phyloP scores from a whole-genome alignment of 2,329 filamentous ascomycete species.

The Neofusicoccum laricinum region DNA sequence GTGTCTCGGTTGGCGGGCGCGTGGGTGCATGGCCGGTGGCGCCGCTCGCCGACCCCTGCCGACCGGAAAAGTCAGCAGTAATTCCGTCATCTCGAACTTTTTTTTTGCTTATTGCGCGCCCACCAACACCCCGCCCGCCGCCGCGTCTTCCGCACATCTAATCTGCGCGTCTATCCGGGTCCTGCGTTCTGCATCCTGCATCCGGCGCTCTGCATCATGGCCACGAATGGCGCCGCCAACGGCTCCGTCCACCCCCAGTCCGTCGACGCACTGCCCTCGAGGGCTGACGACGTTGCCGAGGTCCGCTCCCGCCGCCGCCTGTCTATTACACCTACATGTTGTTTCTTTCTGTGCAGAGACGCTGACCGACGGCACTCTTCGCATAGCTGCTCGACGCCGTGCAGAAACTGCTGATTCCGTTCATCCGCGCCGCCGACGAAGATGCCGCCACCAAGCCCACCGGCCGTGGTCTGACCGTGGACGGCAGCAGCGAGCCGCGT shows the following conservation, averaged over 20 bases:
- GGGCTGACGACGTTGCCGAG: constrained; percentile 38
- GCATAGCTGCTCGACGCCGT: constrained; percentile 65
- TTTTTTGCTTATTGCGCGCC: constrained; percentile 9
- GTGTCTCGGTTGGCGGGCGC: not conserved
- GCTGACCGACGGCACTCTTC: not conserved
- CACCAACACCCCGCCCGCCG: not conserved
- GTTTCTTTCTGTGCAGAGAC: not conserved
- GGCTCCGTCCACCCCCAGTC: constrained; percentile 23
- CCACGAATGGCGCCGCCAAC: constrained; percentile 19
- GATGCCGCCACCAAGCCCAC: constrained; percentile 54
- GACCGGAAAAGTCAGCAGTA: constrained; percentile 12
- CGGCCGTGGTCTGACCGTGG: constrained; percentile 59
- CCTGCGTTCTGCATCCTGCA: not conserved
- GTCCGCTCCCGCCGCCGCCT: constrained; percentile 22
- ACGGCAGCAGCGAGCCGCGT: constrained; percentile 54
- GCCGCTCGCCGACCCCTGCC: constrained; percentile 7
- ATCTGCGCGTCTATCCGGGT: not conserved
- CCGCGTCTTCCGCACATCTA: not conserved
- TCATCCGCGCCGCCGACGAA: constrained; percentile 68
- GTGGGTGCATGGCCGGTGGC: not conserved
- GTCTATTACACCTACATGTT: not conserved
- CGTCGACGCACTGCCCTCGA: constrained; percentile 12
- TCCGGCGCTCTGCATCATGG: constrained; percentile 20
- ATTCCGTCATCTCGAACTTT: constrained; percentile 8
- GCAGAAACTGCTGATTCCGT: constrained; percentile 66